Evolutionary conservation across 2,329 filamentous ascomycete genomes (phyloP).

Genomic region (Neonectria magnoliae): DNA sequence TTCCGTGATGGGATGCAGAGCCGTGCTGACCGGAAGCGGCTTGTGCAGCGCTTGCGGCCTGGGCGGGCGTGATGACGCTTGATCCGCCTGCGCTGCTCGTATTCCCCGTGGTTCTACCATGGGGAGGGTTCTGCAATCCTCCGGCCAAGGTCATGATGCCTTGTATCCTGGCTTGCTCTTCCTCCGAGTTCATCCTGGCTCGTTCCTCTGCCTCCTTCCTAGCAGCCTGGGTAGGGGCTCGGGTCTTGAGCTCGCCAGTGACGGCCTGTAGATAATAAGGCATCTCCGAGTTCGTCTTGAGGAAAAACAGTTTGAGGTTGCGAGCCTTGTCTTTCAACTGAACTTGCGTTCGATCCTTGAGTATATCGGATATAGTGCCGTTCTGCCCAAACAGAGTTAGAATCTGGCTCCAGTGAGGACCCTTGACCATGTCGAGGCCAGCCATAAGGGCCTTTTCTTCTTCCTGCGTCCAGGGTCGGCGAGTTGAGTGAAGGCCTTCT

Average conservation of each 20-base stretch:
- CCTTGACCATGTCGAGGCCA: slow-evolving; percentile 87
- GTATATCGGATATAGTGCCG: slow-evolving; percentile 81
- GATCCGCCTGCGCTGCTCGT: slow-evolving; percentile 40
- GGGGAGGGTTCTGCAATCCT: slow-evolving; percentile 58
- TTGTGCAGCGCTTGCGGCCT: slow-evolving; percentile 45
- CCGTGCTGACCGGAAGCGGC: slow-evolving; percentile 35
- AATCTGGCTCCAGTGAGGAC: slow-evolving; percentile 94
- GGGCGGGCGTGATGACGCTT: slow-evolving; percentile 48
- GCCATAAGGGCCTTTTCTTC: slow-evolving; percentile 92
- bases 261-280: slow-evolving; percentile 88
- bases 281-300: slow-evolving; percentile 92
- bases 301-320: slow-evolving; percentile 89
- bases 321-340: slow-evolving; percentile 93
- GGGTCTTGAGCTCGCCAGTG: slow-evolving; percentile 88
- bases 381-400: slow-evolving; percentile 83
- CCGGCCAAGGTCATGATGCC: slow-evolving; percentile 67
- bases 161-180: slow-evolving; percentile 68
- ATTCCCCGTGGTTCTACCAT: slow-evolving; percentile 38
- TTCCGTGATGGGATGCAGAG: slow-evolving; percentile 26
- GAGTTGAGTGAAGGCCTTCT: slow-evolving; percentile 68
- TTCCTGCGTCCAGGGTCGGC: slow-evolving; percentile 87
- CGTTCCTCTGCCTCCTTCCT: slow-evolving; percentile 74
- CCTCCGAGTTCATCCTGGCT: slow-evolving; percentile 66
- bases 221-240: slow-evolving; percentile 79
- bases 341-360: slow-evolving; percentile 90